Evolutionary conservation across 2,329 filamentous ascomycete genomes (phyloP), one percentile per base, ranked within the genome.

Genomic region (Cercospora sp.): DNA sequence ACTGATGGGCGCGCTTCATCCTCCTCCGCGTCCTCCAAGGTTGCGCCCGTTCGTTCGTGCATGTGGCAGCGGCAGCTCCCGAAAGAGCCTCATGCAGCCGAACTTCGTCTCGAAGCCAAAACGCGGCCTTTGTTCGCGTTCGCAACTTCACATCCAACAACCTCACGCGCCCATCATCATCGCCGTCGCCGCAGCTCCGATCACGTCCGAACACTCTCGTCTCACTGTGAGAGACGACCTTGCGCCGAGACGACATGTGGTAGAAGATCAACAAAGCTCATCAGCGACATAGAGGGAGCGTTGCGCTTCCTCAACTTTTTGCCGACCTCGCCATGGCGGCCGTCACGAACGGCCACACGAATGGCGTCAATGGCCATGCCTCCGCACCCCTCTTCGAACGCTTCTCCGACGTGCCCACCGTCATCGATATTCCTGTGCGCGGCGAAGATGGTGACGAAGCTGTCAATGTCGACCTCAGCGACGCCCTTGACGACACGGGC

Each of bases 391-490:
- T 75, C 70, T 77, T 81, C 73, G 71, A 79, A 71, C 87, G 88
- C 63, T 90, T 88, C 78, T 84, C 86, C 66, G 86, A 88, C 74
- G 87, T 90, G 57, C 88, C 88, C 45, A 83, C 84, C 62, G 84
- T 85, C 66, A 88, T 90, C 75, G 88, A 89, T 75, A 89, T 90
- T 75, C 87, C 88, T 65, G 86, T 89, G 66, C 85, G 84, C 64
- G 85, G 83, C 61, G 88, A 84, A 68, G 87, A 89, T 73, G 87
- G 85, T 70, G 87, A 89, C 74, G 84, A 87, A 76, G 85, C 93
- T 76, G 95, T 99, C 79, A 95, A 98, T 82, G 92, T 99, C 76
- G 92, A 96, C 78, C 88, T 98, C 64, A 91, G 94, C 78, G 92
- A 94, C 72, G 89, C 97, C 45, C 88, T 94, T 69, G 95, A 98